Evolutionary conservation across 2,329 filamentous ascomycete species (phyloP).

Genomic region (Didymella pomorum): DNA sequence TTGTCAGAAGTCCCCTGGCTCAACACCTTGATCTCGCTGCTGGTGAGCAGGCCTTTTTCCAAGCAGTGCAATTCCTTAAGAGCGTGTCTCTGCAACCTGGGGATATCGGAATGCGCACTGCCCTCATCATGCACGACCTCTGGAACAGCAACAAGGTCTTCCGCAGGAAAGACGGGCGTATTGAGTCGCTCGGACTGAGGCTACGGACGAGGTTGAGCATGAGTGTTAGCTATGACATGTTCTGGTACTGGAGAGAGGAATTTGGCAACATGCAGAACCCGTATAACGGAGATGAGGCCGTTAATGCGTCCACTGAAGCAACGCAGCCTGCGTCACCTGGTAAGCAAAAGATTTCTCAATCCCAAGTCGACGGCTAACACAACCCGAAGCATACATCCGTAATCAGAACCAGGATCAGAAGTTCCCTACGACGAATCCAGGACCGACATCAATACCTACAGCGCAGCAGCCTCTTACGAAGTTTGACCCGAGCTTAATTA

Average conservation of each 20-base stretch:
- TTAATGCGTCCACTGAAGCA: slow-evolving; percentile 28
- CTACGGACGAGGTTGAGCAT: slow-evolving; percentile 47
- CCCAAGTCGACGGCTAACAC: no score
- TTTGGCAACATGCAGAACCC: slow-evolving; percentile 49
- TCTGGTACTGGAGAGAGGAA: slow-evolving; percentile 52
- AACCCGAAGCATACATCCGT: slow-evolving; percentile 26
- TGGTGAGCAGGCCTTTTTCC: slow-evolving; percentile 47
- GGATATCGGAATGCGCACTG: slow-evolving; percentile 42
- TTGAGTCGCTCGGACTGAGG: slow-evolving; percentile 44
- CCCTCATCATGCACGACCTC: slow-evolving; percentile 46
- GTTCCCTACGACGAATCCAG: slow-evolving; percentile 22
- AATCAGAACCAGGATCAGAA: slow-evolving; percentile 26
- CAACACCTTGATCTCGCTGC: slow-evolving; percentile 43
- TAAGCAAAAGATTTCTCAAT: slow-evolving; percentile 26
- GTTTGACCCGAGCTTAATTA: slow-evolving; percentile 38
- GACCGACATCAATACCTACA: slow-evolving; percentile 10
- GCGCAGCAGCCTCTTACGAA: slow-evolving; percentile 34
- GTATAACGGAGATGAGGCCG: slow-evolving; percentile 45
- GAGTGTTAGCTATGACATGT: slow-evolving; percentile 51
- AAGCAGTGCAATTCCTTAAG: slow-evolving; percentile 44
- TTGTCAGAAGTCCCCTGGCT: slow-evolving; percentile 41
- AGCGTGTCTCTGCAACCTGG: slow-evolving; percentile 45
- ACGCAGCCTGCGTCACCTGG: slow-evolving; percentile 40
- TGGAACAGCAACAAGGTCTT: slow-evolving; percentile 48
- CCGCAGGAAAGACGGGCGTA: slow-evolving; percentile 40